Evolutionary conservation across 2,329 filamentous ascomycete genomes (phyloP), one percentile per base, ranked within the genome.

Genomic region (Sarocladium oryzae): DNA sequence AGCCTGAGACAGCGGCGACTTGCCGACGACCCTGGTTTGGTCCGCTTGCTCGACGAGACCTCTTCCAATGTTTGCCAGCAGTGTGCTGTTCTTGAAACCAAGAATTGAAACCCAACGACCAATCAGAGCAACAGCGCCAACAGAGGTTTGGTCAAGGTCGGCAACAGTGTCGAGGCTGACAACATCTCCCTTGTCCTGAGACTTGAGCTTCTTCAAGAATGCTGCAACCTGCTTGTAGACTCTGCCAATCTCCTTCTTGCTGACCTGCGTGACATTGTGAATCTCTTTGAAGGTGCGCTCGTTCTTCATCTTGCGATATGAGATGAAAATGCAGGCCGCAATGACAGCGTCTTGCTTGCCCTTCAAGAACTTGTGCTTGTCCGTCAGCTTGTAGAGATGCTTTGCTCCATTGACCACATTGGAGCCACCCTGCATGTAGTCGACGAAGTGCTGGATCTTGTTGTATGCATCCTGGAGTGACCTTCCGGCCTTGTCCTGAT

Each of bases 281-380:
- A 99, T 93, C 68, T 99, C 95, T 46, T 88, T 84, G 72, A 99
- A 99, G 3, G 90, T 95, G 57, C 93, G 87, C 4, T 88, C 86
- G 26, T 91, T 86, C 55, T 84, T 82, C 63, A 89, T 87, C 69
- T 96, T 89, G 40, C 93, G 89, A 67, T 92, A 97, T 36, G 93
- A 90, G 61, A 99, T 92, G 75, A 99, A 97, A 69, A 99, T 93
- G 70, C 91, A 96, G 6, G 91, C 90, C 4, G 93, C 93, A 58
- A 97, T 92, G 58, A 99, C 86, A 52, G 89, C 88, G 60, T 97
- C 92, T 64, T 91, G 87, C 71, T 99, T 99, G 65, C 91, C 91
- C 73, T 96, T 96, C 78, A 97, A 90, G 52, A 90, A 79, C 67
- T 92, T 92, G 63, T 86, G 85, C 69, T 99, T 93, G 60, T 96